These are phyloP conservation scores for Gardenia jasminoides DNA, from an alignment of 257 asterid species.

Conservation along the genomic window DNA sequence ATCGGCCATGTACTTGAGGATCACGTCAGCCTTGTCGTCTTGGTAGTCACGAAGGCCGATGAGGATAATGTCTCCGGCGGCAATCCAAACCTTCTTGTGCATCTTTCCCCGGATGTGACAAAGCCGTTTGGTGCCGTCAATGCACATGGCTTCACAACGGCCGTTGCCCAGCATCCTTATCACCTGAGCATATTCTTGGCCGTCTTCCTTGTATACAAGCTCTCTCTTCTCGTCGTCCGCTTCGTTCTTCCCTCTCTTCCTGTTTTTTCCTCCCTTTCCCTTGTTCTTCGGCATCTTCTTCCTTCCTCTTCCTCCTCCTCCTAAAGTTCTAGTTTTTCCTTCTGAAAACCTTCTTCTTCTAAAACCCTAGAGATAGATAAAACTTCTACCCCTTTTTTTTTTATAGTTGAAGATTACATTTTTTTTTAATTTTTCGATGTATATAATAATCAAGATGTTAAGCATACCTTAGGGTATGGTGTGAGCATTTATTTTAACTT, in stretches of 20 bases:
- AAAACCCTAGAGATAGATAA: not conserved
- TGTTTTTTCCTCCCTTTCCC: conserved; percentile 98
- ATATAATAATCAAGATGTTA: no score
- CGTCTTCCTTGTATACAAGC: conserved; percentile 91
- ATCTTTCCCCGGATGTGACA: conserved; percentile 95
- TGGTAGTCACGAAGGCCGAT: conserved; percentile 96
- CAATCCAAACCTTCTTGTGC: conserved; percentile 98
- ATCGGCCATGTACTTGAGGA: conserved; percentile 85
- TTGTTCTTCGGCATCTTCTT: conserved; percentile 88
- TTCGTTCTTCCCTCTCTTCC: conserved; percentile 96
- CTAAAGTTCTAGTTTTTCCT: conserved; percentile 35
- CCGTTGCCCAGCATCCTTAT: conserved; percentile 91
- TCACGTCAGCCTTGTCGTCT: conserved; percentile 97
- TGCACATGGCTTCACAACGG: conserved; percentile 83
- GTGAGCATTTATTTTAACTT: no score
- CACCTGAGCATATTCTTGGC: conserved; percentile 96
- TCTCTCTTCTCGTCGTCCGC: conserved; percentile 96
- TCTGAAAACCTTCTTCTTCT: no score
- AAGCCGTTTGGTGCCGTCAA: conserved; percentile 80
- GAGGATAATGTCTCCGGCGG: conserved; percentile 91
- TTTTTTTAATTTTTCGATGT: no score
- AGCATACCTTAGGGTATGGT: no score
- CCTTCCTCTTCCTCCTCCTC: not conserved
- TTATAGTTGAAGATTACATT: no score
- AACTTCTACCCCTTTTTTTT: not conserved